Evolutionary conservation across 1,139 yeast species (phyloP), one percentile per base, ranked within the genome.

Genomic region (Blastobotrys persicus): DNA sequence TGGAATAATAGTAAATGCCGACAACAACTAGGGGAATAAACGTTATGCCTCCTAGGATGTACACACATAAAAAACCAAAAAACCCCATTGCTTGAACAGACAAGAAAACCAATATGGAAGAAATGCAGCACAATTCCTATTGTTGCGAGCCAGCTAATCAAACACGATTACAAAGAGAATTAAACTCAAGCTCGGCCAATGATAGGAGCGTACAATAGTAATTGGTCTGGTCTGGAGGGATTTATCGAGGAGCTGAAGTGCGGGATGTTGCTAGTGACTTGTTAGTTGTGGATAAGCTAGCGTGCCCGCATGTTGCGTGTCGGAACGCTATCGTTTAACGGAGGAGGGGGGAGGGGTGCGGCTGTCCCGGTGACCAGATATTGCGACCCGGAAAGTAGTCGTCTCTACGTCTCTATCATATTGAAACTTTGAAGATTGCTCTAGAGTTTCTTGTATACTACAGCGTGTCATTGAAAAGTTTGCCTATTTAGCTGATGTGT

Each of bases 31-130:
- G 54, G 0, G 96, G 96, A 16, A 88, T 63, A 55, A 89, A 78
- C 0, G 96, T 87, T 4, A 89, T 41, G 0, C 96, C 96, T 4
- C 97, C 97, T 2, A 86, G 46, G 1, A 88, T 42, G 62, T 83
- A 85, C 1, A 73, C 69, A 20, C 64, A 62, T 9, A 76, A 44
- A 19, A 67, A 61, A 46, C 23, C 42, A 13, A 7, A 37, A 19
- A 37, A 4, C 26, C 41, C 41, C 41, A 37, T 37, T 5, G 11
- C 16, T 37, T 18, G 13, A 16, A 7, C 3, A 12, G 19, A 18
- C 4, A 28, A 12, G 41, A 23, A 19, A 37, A 37, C 23, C 5
- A 31, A 23, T 23, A 23, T 5, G 9, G 28, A 23, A 23, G 9
- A 23, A 23, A 23, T 6, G 28, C 28, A 9, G 5, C 9, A 5